A percentile compares a stretch with the other conserved stretches of the same genome.
Evolutionary conservation across 208 protist genomes (phyloP).

Genomic region (Leishmania mexicana): DNA sequence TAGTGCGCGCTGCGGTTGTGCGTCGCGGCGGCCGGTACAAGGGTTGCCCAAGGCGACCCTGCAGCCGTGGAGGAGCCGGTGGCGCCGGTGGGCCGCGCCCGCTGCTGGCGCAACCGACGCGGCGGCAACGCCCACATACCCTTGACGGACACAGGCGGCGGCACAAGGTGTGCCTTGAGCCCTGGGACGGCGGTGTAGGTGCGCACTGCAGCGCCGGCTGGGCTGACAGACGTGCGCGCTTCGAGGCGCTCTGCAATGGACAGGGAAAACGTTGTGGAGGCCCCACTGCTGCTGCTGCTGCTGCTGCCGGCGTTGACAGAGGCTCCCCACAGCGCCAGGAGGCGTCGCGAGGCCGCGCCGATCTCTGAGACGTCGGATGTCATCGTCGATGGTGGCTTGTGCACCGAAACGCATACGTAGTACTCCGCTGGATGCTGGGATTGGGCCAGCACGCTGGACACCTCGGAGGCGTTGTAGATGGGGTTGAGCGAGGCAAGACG

Average conservation of each 20-base stretch:
- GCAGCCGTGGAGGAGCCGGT: no score
- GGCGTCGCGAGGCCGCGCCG: slow-evolving; percentile 17
- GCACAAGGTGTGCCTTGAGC: slow-evolving; percentile 52
- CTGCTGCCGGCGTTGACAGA: slow-evolving; percentile 5
- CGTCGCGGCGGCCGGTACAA: slow-evolving; percentile 28
- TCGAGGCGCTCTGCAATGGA: slow-evolving; percentile 24
- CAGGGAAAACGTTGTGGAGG: slow-evolving; percentile 2
- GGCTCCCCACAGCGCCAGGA: slow-evolving; percentile 23
- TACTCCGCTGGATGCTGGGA: slow-evolving; percentile 43
- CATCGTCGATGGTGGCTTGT: slow-evolving; percentile 20
- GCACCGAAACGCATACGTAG: slow-evolving; percentile 64
- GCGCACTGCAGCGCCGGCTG: slow-evolving; percentile 19
- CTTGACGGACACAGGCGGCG: slow-evolving; percentile 39
- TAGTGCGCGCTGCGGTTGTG: slow-evolving; percentile 34
- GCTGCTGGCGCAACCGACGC: slow-evolving; percentile 16
- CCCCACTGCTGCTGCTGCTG: background rate
- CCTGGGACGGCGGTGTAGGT: slow-evolving; percentile 64
- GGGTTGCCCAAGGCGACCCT: background rate
- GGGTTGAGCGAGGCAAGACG: slow-evolving; percentile 22
- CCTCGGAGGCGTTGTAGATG: slow-evolving; percentile 33
- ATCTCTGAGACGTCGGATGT: background rate
- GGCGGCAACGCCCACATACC: slow-evolving; percentile 72
- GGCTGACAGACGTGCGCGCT: slow-evolving; percentile 18
- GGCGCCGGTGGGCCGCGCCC: no score
- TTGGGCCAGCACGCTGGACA: background rate